A percentile compares a stretch with the other conserved stretches of the same genome.
Conservation (phyloP, 768 basidiomycete genomes). For the Rhodotorula sphaerocarpa region DNA sequence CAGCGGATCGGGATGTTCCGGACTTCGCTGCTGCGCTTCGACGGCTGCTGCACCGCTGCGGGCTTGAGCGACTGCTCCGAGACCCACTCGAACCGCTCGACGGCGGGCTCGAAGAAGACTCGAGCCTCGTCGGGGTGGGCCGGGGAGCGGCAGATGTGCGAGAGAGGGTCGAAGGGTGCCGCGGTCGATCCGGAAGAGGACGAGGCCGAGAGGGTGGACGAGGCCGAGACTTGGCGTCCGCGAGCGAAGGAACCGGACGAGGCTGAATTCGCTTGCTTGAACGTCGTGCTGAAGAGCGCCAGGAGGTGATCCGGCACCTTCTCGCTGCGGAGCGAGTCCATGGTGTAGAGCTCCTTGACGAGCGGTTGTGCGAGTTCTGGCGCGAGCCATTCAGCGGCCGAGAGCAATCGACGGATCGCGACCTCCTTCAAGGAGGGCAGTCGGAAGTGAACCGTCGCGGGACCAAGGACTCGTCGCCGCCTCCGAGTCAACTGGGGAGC, state of each 20-base stretch:
- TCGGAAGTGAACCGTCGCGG: conserved; percentile 17
- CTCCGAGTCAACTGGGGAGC: neutral
- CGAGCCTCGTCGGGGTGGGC: conserved; percentile 9
- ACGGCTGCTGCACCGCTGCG: neutral
- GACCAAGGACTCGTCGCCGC: conserved; percentile 21
- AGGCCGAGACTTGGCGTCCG: neutral
- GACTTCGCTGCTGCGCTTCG: neutral
- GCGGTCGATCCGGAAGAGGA: neutral
- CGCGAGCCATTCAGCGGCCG: neutral
- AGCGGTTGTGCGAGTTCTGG: neutral
- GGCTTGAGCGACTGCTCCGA: conserved; percentile 12
- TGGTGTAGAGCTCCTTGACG: neutral
- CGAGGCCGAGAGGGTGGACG: neutral
- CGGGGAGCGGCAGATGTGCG: conserved; percentile 26
- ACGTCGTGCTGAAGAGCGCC: conserved; percentile 13
- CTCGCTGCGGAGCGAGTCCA: too few species aligned
- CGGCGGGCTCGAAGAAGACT: conserved; percentile 23
- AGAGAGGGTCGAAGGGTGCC: conserved; percentile 27
- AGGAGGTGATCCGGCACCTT: conserved; percentile 1
- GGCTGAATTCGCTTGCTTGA: conserved; percentile 2
- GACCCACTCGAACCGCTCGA: conserved; percentile 35
- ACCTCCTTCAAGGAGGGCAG: conserved; percentile 29
- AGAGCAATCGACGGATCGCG: conserved; percentile 29
- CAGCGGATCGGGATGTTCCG: conserved; percentile 27
- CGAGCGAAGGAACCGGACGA: neutral